Percentiles rank a stretch among this genome's conserved stretches.
phyloP scores from a whole-genome alignment of 257 asterid species.

The Rubia yunnanensis region DNA sequence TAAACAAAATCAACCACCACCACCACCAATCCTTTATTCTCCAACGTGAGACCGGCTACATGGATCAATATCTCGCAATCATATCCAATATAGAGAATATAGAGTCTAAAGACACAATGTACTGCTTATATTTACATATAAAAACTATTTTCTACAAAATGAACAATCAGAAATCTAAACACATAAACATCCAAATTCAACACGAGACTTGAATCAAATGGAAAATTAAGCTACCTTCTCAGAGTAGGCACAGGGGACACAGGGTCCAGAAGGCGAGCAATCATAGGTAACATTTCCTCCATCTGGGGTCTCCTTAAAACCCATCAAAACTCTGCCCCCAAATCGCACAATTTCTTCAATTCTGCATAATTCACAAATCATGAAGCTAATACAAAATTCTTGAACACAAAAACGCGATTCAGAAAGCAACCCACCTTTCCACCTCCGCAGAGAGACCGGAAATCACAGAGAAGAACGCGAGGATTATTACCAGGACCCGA shows the following conservation, averaged over 20 bases:
- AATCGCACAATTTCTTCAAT: constrained; percentile 15
- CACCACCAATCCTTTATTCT: neutral
- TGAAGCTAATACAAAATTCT: neutral
- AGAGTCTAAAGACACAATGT: neutral
- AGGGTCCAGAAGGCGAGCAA: constrained; percentile 97
- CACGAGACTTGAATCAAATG: no score
- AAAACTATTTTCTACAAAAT: neutral
- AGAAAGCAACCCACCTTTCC: neutral
- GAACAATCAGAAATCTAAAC: no score
- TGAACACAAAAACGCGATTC: neutral
- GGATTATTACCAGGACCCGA: constrained; percentile 3
- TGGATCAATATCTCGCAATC: neutral
- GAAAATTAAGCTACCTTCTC: constrained; percentile 52
- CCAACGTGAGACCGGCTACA: neutral
- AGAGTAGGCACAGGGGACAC: constrained; percentile 76
- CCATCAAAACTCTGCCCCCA: constrained; percentile 47
- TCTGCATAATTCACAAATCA: neutral
- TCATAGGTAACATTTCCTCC: constrained; percentile 81
- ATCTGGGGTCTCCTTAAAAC: constrained; percentile 68
- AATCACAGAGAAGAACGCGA: constrained; percentile 3
- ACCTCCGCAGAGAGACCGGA: constrained; percentile 5
- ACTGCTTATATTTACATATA: neutral
- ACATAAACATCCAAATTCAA: no score
- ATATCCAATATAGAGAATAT: no score
- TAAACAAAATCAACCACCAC: neutral